These are phyloP conservation scores for Dipteronia dyeriana DNA, from an alignment of 345 rosid species.

Conservation along the genomic window DNA sequence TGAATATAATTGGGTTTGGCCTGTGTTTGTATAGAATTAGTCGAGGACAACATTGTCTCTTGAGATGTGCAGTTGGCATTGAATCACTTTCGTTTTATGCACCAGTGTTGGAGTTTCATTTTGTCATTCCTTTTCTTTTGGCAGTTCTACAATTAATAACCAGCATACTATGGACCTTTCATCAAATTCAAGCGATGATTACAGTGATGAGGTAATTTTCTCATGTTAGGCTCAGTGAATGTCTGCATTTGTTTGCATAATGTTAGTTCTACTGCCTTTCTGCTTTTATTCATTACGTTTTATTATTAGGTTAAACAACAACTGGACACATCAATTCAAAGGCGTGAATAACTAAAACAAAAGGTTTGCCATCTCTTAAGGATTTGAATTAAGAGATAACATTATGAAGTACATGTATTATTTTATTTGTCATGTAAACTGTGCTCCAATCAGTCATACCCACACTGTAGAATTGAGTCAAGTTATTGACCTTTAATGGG, in stretches of 20 bases:
- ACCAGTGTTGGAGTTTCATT: background rate
- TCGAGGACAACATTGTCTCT: background rate
- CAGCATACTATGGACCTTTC: slow-evolving; percentile 44
- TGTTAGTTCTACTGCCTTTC: slow-evolving; percentile 6
- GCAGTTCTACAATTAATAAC: slow-evolving; percentile 49
- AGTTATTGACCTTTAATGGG: background rate
- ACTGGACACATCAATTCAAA: slow-evolving; percentile 49
- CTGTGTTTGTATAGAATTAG: background rate
- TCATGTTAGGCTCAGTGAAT: background rate
- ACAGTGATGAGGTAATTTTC: slow-evolving; percentile 49
- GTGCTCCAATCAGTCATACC: background rate
- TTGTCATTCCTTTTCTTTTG: slow-evolving; percentile 17
- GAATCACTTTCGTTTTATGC: background rate
- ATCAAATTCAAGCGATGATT: slow-evolving; percentile 54
- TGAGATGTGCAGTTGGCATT: background rate
- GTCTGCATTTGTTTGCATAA: background rate
- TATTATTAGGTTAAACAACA: slow-evolving; percentile 57
- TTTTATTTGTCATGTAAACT: background rate
- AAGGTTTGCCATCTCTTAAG: slow-evolving; percentile 48
- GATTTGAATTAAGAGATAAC: background rate
- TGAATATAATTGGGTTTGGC: background rate
- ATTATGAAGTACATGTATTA: background rate
- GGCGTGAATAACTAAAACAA: slow-evolving; percentile 51
- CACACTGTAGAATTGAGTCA: background rate
- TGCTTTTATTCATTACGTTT: slow-evolving; percentile 4